These are phyloP conservation scores for Capsella bursapastoris DNA, from an alignment of 345 rosid species.

Conservation along the genomic window DNA sequence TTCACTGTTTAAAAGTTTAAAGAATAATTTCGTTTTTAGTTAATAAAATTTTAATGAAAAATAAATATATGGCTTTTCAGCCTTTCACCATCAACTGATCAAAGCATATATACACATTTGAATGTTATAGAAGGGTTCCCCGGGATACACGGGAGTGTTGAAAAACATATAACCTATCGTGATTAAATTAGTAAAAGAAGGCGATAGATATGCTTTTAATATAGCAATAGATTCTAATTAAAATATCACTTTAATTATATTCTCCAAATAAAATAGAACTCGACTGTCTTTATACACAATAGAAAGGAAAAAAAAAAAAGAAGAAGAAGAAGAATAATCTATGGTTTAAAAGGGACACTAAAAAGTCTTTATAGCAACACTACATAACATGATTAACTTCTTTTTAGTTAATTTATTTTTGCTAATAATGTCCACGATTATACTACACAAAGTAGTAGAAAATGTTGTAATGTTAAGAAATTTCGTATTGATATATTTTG, in stretches of 20 bases:
- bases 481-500: too few species aligned
- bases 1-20: too few species aligned
- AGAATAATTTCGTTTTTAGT: too few species aligned
- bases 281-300: conserved; percentile 29
- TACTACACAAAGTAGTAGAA: too few species aligned
- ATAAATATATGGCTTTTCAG: too few species aligned
- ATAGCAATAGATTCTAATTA: conserved; percentile 1
- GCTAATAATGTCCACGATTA: too few species aligned
- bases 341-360: conserved; percentile 34
- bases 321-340: neutral
- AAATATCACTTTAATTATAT: neutral
- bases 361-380: conserved; percentile 30
- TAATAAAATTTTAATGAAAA: too few species aligned
- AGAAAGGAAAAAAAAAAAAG: neutral
- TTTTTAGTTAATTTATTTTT: too few species aligned
- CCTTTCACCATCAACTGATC: conserved; percentile 27
- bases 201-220: conserved; percentile 21
- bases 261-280: neutral
- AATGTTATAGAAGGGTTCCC: conserved; percentile 36
- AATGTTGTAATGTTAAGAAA: too few species aligned
- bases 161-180: conserved; percentile 36
- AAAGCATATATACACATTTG: conserved; percentile 18
- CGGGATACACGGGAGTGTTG: conserved; percentile 35
- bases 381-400: conserved; percentile 21
- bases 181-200: neutral